Conservation (phyloP, 2,329 filamentous ascomycete species). For the Pleurostoma richardsiae region DNA sequence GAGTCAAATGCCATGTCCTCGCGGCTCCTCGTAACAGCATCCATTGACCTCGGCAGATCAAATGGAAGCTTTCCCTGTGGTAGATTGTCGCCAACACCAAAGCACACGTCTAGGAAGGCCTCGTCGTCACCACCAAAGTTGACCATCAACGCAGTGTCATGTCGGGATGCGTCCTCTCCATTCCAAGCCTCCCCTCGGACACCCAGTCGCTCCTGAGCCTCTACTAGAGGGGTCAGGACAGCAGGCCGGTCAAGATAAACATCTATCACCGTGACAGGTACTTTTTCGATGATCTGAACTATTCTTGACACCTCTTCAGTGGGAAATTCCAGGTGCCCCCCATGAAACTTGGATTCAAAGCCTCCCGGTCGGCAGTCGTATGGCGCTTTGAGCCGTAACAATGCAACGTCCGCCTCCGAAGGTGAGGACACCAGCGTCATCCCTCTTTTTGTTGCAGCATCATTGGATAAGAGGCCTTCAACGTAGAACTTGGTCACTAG, state of each 20-base stretch:
- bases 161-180: background rate
- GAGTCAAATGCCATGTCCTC: constrained; percentile 20
- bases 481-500: constrained; percentile 11
- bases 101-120: constrained; percentile 37
- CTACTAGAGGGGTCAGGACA: constrained; percentile 34
- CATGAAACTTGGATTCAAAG: constrained; percentile 31
- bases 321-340: constrained; percentile 33
- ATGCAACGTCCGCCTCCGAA: constrained; percentile 31
- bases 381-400: constrained; percentile 31
- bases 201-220: constrained; percentile 9
- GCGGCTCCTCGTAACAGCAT: constrained; percentile 25
- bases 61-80: constrained; percentile 38
- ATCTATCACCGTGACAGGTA: constrained; percentile 33
- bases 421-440: constrained; percentile 25
- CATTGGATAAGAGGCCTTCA: constrained; percentile 12
- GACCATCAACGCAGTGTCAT: constrained; percentile 28
- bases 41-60: constrained; percentile 35
- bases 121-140: constrained; percentile 32
- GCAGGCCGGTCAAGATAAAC: constrained; percentile 37
- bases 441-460: constrained; percentile 12
- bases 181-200: background rate
- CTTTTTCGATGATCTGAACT: constrained; percentile 26
- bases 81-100: constrained; percentile 19
- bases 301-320: constrained; percentile 29
- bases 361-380: constrained; percentile 33